Conservation (phyloP, 2,329 filamentous ascomycete genomes). For the Neospermospora avenae region DNA sequence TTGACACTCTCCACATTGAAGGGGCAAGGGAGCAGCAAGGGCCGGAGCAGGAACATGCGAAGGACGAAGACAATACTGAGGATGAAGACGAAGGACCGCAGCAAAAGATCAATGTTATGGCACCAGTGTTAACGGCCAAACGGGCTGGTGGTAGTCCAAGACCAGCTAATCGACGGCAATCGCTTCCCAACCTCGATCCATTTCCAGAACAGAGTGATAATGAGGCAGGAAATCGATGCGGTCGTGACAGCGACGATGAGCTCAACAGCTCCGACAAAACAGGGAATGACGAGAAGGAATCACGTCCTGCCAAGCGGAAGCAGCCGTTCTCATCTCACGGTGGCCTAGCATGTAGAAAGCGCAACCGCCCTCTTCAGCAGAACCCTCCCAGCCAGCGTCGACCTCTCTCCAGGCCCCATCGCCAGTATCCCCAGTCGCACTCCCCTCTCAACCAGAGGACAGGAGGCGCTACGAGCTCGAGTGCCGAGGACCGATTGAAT, state of each 20-base stretch:
- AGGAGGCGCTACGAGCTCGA: conserved; percentile 1
- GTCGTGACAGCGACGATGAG: conserved; percentile 16
- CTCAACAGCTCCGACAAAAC: background rate
- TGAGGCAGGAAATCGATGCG: conserved; percentile 7
- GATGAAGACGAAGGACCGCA: conserved; percentile 4
- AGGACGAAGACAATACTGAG: conserved; percentile 7
- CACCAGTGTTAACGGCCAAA: conserved; percentile 13
- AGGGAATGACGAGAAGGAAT: background rate
- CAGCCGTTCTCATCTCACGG: conserved; percentile 11
- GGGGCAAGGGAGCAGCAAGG: conserved; percentile 10
- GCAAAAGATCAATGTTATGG: conserved; percentile 14
- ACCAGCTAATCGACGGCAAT: conserved; percentile 13
- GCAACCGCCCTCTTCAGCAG: conserved; percentile 1
- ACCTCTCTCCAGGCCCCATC: background rate
- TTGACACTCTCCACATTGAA: conserved; percentile 11
- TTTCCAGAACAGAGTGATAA: conserved; percentile 18
- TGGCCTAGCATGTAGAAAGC: conserved; percentile 5
- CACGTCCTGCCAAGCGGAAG: conserved; percentile 22
- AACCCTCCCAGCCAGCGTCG: background rate
- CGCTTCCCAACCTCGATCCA: conserved; percentile 15
- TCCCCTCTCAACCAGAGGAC: background rate
- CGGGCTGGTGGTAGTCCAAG: conserved; percentile 12
- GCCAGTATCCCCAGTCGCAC: background rate
- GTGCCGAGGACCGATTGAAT: conserved; percentile 8
- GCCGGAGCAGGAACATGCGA: conserved; percentile 13